A percentile compares a stretch with the other conserved stretches of the same genome.
Evolutionary conservation across 225 moss, liverwort and hornwort species (phyloP).

Genomic region (Pseudisothecium myosuroides): DNA sequence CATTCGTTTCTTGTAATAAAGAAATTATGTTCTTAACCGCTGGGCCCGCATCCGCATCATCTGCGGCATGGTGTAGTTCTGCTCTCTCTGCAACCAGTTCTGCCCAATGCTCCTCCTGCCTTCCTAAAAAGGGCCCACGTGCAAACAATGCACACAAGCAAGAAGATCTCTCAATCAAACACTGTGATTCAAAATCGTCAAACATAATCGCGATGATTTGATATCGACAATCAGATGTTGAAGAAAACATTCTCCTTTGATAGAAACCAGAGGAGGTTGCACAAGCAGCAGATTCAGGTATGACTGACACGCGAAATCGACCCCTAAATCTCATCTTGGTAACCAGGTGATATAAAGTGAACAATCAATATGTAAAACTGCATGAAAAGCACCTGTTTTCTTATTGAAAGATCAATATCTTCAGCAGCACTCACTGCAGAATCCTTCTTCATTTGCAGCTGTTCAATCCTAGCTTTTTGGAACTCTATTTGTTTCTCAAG

Average conservation of each 20-base stretch:
- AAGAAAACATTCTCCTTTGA: neutral
- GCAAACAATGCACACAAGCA: conserved; percentile 42
- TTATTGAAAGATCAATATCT: conserved; percentile 18
- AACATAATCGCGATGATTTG: neutral
- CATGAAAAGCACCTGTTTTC: conserved; percentile 50
- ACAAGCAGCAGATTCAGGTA: neutral
- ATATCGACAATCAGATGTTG: neutral
- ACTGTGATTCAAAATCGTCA: neutral
- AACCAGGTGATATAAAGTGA: neutral
- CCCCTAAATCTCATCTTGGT: neutral
- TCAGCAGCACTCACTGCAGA: conserved; percentile 29
- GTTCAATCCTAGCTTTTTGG: conserved; percentile 32
- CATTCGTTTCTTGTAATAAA: conserved; percentile 57
- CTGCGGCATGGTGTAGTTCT: conserved; percentile 42
- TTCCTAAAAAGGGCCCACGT: conserved; percentile 35
- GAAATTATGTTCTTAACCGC: conserved; percentile 48
- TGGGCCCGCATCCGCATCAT: conserved; percentile 47
- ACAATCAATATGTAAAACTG: neutral
- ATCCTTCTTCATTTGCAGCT: conserved; percentile 33
- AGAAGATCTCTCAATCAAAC: conserved; percentile 26
- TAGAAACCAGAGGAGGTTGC: neutral
- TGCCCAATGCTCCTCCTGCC: conserved; percentile 72
- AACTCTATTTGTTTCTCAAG: conserved; percentile 54
- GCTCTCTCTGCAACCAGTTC: conserved; percentile 48
- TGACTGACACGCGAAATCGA: neutral